phyloP scores from a whole-genome alignment of 768 basidiomycete species.

The Mycena floridula region DNA sequence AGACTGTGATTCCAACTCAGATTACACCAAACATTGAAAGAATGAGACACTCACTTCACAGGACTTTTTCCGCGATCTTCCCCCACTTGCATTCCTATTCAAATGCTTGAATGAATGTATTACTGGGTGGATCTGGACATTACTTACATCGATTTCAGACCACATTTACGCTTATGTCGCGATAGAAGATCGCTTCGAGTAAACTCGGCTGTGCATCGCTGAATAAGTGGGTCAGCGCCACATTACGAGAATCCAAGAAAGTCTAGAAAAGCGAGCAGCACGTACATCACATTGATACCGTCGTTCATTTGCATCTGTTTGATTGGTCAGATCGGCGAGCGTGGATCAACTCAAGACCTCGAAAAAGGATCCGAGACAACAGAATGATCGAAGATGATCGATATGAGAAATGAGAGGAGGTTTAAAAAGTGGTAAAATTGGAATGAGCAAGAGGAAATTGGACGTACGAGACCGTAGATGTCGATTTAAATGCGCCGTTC shows the following conservation, averaged over 20 bases:
- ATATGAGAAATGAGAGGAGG: too few relatives aligned
- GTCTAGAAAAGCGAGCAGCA: conserved; percentile 1
- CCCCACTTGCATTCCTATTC: conserved; percentile 31
- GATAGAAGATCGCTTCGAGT: conserved; percentile 70
- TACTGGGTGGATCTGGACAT: conserved; percentile 7
- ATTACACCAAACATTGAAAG: conserved; percentile 2
- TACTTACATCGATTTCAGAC: conserved; percentile 50
- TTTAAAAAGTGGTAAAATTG: too few relatives aligned
- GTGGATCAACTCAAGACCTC: background rate
- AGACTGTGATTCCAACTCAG: conserved; percentile 25
- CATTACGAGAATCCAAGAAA: too few relatives aligned
- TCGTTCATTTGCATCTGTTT: conserved; percentile 59
- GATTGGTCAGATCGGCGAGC: conserved; percentile 4
- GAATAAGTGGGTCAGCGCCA: conserved; percentile 7
- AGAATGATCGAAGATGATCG: too few relatives aligned
- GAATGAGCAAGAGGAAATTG: too few relatives aligned
- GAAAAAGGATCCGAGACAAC: too few relatives aligned
- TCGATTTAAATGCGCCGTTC: conserved; percentile 68
- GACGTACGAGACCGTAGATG: conserved; percentile 66
- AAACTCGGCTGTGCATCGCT: conserved; percentile 67
- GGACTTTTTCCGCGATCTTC: conserved; percentile 59
- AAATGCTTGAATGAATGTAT: conserved; percentile 9
- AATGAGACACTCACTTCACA: conserved; percentile 37
- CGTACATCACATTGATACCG: conserved; percentile 58
- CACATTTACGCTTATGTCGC: conserved; percentile 66